Evolutionary conservation across 1,284 basidiomycete species (phyloP), one percentile per base, ranked within the genome.

Genomic region (Lentinula novae-zelandiae): DNA sequence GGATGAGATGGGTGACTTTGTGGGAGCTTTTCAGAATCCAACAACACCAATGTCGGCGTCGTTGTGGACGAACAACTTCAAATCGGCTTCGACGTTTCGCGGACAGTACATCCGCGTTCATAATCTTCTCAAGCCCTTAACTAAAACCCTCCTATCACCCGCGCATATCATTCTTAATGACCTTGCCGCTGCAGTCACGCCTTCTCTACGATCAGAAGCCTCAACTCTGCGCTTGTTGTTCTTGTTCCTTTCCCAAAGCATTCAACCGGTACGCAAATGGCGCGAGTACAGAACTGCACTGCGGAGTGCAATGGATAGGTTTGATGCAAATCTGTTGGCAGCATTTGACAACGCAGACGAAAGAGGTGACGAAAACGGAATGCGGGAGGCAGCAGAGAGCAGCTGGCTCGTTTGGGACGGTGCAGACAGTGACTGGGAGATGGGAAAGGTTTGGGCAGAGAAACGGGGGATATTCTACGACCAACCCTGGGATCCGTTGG

Each of bases 401-500:
- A 89, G 91, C 67, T 97, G 93, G 94, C 85, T 89, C 65, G 83
- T 96, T 0, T 93, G 86, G 76, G 80, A 80, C 67, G 77, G 73
- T 60, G 66, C 67, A 17, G 39, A 31, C 15, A 67, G 62, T 2
- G 91, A 93, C 63, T 96, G 93, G 93, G 94, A 96, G 71, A 86
- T 95, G 78, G 93, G 92, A 0, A 85, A 91, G 59, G 88, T 95
- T 17, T 98, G 96, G 92, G 87, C 92, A 1, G 95, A 98, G 74
- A 96, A 96, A 75, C 78, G 90, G 34, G 93, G 96, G 70, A 86
- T 97, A n/a, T 94, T 98, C 69, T 97, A 96, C 72, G 89, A 93
- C 68, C 84, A 86, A 61, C 80, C 82, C 55, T 96, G 93, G 87
- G 84, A 91, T 66, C 84, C 95, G 0, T 69, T 90, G 42, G 86